Evolutionary conservation across 345 rosid species (phyloP).

Genomic region (Gossypium bickii): DNA sequence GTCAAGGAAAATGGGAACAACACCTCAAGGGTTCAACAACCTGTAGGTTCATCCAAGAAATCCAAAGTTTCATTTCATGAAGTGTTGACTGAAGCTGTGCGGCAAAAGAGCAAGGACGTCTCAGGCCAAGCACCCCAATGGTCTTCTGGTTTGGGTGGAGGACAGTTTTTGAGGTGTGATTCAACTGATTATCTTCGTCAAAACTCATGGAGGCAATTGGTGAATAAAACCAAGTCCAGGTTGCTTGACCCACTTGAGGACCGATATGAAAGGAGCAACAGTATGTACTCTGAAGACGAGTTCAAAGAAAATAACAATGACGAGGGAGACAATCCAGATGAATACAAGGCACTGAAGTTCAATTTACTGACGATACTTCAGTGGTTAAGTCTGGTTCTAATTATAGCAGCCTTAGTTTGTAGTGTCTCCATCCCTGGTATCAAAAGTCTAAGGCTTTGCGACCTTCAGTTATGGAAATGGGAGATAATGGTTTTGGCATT

Average conservation of each 20-base stretch:
- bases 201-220: conserved; percentile 31
- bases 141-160: conserved; percentile 5
- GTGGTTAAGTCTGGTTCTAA: conserved; percentile 27
- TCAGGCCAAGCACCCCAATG: not conserved
- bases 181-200: conserved; percentile 6
- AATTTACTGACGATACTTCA: conserved; percentile 25
- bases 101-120: conserved; percentile 16
- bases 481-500: conserved; percentile 36
- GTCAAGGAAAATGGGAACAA: conserved; percentile 10
- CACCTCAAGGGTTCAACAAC: conserved; percentile 5
- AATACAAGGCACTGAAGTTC: conserved; percentile 18
- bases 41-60: conserved; percentile 20
- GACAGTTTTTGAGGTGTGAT: not conserved
- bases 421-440: conserved; percentile 25
- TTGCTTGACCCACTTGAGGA: conserved; percentile 39
- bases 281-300: conserved; percentile 8
- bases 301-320: not conserved
- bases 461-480: conserved; percentile 53
- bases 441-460: conserved; percentile 33
- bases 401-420: conserved; percentile 31
- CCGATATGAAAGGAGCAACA: conserved; percentile 9
- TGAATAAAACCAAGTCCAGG: conserved; percentile 40
- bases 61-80: conserved; percentile 28
- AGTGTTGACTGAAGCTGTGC: conserved; percentile 24
- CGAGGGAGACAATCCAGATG: conserved; percentile 34